A percentile compares a stretch with the other conserved stretches of the same genome.
These are phyloP conservation scores for Phalaenopsis equestris DNA, from an alignment of 106 monocot genomes.

Conservation along the genomic window DNA sequence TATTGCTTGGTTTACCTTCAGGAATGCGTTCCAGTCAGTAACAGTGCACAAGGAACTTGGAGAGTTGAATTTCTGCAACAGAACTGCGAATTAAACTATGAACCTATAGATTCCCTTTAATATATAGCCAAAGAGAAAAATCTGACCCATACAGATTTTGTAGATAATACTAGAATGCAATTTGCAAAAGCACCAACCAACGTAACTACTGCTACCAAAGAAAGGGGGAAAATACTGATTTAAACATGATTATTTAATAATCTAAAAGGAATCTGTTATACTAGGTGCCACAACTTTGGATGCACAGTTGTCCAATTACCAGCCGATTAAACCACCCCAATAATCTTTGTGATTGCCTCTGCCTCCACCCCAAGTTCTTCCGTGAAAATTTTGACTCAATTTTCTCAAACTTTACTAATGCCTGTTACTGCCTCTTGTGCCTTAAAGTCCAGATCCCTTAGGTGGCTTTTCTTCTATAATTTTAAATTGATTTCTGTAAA, in stretches of 20 bases:
- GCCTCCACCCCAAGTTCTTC: no score
- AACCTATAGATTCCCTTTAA: background rate
- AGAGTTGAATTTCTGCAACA: slow-evolving; percentile 80
- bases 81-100: slow-evolving; percentile 10
- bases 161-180: background rate
- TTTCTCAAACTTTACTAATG: no score
- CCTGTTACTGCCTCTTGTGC: no score
- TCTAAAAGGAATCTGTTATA: background rate
- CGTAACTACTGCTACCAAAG: background rate
- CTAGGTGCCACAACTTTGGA: background rate
- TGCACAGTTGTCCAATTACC: no score
- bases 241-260: background rate
- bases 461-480: no score
- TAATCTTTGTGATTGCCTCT: no score
- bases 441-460: no score
- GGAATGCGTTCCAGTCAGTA: slow-evolving; percentile 70
- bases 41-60: slow-evolving; percentile 71
- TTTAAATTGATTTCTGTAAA: no score
- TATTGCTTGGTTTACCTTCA: slow-evolving; percentile 47
- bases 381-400: no score
- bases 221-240: background rate
- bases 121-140: background rate
- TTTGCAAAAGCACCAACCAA: background rate
- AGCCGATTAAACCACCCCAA: no score
- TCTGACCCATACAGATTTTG: background rate